Evolutionary conservation across 305 asterid species (phyloP).

Genomic region (Fraxinus velutina): DNA sequence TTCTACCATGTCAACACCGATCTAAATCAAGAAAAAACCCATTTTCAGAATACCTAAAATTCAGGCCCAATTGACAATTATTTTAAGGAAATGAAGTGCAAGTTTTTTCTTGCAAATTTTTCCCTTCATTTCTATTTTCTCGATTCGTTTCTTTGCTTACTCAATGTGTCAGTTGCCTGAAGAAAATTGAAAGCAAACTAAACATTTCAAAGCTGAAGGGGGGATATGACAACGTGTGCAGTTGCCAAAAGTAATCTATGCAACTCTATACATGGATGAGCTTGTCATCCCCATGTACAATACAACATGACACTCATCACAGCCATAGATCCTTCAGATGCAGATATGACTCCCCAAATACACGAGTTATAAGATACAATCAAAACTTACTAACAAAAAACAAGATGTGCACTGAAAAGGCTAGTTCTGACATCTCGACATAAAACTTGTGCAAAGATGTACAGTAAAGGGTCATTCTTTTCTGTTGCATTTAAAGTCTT

Average conservation of each 20-base stretch:
- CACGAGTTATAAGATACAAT: neutral
- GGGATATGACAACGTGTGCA: neutral
- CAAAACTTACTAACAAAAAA: neutral
- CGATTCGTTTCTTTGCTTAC: neutral
- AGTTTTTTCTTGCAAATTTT: neutral
- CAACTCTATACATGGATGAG: neutral
- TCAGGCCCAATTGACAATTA: neutral
- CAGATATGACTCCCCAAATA: neutral
- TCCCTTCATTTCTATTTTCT: neutral
- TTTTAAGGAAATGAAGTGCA: slow-evolving; percentile 12
- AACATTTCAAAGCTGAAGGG: neutral
- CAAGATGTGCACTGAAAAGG: neutral
- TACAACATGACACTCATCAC: neutral
- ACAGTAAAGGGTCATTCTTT: neutral
- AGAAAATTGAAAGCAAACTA: neutral
- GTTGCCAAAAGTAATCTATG: neutral
- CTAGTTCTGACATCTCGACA: neutral
- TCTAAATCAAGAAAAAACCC: slow-evolving; percentile 43
- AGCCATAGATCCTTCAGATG: neutral
- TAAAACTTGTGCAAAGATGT: neutral
- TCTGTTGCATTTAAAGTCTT: neutral
- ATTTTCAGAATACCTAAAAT: slow-evolving; percentile 5
- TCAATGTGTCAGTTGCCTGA: neutral
- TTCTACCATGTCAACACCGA: slow-evolving; percentile 36
- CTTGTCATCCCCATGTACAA: neutral